phyloP scores from a whole-genome alignment of 305 asterid genomes.

The Rubia peregrina region DNA sequence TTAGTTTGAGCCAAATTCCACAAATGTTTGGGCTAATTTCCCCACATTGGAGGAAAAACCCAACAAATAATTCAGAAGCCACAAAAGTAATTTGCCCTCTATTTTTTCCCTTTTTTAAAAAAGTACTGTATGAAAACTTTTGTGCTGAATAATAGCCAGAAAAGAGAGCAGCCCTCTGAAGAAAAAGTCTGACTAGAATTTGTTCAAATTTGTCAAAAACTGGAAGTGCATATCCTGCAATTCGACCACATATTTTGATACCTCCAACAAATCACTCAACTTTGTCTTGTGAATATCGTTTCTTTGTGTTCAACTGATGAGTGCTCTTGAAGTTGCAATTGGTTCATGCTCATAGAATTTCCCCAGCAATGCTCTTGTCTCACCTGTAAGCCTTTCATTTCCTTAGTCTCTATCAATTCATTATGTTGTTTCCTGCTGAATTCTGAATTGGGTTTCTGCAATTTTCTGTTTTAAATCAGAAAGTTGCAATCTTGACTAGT shows the following conservation, averaged over 20 bases:
- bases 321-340: background rate
- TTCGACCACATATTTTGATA: background rate
- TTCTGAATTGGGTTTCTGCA: conserved; percentile 13
- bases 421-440: background rate
- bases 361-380: conserved; percentile 41
- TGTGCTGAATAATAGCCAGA: background rate
- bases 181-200: background rate
- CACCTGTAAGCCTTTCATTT: conserved; percentile 32
- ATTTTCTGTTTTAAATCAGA: background rate
- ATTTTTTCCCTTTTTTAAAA: no score
- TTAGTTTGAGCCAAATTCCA: no score
- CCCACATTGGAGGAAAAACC: no score
- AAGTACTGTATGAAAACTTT: no score
- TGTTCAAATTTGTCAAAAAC: background rate
- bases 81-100: no score
- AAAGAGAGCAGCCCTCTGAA: background rate
- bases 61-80: no score
- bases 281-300: background rate
- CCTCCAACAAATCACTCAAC: background rate
- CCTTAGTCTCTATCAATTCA: background rate
- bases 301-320: background rate
- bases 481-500: conserved; percentile 11
- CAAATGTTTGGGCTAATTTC: no score
- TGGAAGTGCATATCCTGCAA: background rate
- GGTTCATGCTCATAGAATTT: background rate